A percentile compares a stretch with the other conserved stretches of the same genome.
Evolutionary conservation across 305 asterid genomes (phyloP).

Genomic region (Fraxinus platypoda): DNA sequence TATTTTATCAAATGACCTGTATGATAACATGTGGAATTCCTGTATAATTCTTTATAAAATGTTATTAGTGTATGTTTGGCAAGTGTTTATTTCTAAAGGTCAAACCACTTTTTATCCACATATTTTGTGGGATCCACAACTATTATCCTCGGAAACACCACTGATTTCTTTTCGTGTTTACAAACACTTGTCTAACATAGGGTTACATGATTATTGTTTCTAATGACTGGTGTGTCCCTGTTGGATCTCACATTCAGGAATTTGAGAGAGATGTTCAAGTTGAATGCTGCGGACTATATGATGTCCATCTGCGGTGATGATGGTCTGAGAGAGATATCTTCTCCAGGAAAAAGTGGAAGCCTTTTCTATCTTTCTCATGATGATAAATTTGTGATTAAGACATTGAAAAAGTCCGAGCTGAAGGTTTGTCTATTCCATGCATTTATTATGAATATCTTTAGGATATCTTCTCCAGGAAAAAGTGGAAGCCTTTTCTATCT

Average conservation of each 20-base stretch:
- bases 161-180: neutral
- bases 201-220: slow-evolving; percentile 10
- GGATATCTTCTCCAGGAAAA: slow-evolving; percentile 88
- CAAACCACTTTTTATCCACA: neutral
- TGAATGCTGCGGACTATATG: slow-evolving; percentile 96
- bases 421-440: slow-evolving; percentile 48
- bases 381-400: slow-evolving; percentile 89
- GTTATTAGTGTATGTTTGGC: neutral
- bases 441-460: neutral
- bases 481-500: slow-evolving; percentile 95
- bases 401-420: slow-evolving; percentile 71
- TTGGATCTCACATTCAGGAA: slow-evolving; percentile 67
- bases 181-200: neutral
- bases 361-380: slow-evolving; percentile 84
- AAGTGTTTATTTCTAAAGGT: neutral
- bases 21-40: neutral
- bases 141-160: neutral
- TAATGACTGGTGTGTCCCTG: slow-evolving; percentile 17
- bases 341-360: slow-evolving; percentile 99
- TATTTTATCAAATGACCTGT: neutral
- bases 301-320: slow-evolving; percentile 98
- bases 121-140: neutral
- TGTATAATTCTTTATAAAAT: neutral
- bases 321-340: slow-evolving; percentile 80
- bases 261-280: slow-evolving; percentile 86